Conservation (phyloP, 768 basidiomycete genomes). For the Tulasnella sp. region DNA sequence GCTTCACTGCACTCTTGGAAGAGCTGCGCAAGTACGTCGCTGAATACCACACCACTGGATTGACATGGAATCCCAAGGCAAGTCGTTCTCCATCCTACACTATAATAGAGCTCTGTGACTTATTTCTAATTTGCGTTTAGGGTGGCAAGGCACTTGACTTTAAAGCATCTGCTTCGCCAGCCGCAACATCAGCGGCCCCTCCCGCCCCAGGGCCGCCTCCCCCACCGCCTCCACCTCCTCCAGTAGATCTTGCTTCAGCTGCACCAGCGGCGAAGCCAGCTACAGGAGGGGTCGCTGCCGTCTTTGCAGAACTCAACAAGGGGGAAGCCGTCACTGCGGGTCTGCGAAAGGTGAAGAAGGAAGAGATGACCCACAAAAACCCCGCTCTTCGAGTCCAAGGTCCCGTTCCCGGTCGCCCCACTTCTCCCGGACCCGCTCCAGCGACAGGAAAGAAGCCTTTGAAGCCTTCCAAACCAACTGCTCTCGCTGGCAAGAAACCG, state of each 20-base stretch:
- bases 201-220: slow-evolving; percentile 28
- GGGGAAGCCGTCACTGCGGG: slow-evolving; percentile 87
- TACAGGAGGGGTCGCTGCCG: slow-evolving; percentile 57
- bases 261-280: slow-evolving; percentile 27
- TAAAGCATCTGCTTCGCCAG: slow-evolving; percentile 27
- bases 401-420: slow-evolving; percentile 44
- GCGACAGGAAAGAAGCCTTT: slow-evolving; percentile 49
- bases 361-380: slow-evolving; percentile 99
- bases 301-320: slow-evolving; percentile 85
- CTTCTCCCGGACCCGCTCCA: slow-evolving; percentile 20
- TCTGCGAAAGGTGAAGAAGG: slow-evolving; percentile 87
- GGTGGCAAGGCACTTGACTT: slow-evolving; percentile 26
- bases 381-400: slow-evolving; percentile 61
- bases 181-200: slow-evolving; percentile 32
- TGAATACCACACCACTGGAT: slow-evolving; percentile 77
- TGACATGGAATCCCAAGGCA: slow-evolving; percentile 83
- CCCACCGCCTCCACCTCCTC: slow-evolving; percentile 40
- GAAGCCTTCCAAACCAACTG: slow-evolving; percentile 77
- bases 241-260: slow-evolving; percentile 34
- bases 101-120: background rate
- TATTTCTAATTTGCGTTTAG: background rate
- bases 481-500: slow-evolving; percentile 84
- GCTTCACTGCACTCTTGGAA: slow-evolving; percentile 62
- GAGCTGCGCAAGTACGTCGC: slow-evolving; percentile 73
- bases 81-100: slow-evolving; percentile 20